A percentile compares a stretch with the other conserved stretches of the same genome.
Conservation (phyloP, 108 stramenopile species). For the Nitzschia sp. region DNA sequence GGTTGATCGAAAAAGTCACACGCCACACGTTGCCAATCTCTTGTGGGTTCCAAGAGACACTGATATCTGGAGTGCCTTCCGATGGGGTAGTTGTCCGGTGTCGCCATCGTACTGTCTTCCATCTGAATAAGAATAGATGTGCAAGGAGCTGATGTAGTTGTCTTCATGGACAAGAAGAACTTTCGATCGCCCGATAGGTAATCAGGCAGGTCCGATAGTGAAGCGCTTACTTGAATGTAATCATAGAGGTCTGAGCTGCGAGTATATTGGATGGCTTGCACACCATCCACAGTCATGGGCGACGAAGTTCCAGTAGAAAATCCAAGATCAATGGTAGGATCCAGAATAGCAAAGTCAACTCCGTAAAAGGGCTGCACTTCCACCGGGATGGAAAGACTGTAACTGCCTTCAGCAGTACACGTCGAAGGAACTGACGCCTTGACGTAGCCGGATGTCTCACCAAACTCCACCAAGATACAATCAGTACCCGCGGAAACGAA, state of each 20-base stretch:
- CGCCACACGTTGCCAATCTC: conserved; percentile 13
- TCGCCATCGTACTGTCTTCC: background rate
- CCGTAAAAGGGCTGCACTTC: conserved; percentile 4
- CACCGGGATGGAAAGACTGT: background rate
- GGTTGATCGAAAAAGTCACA: conserved; percentile 14
- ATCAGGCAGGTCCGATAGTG: background rate
- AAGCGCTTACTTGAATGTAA: background rate
- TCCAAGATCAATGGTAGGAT: background rate
- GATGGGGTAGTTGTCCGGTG: background rate
- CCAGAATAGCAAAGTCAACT: background rate
- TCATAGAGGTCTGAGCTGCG: background rate
- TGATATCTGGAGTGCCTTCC: conserved; percentile 14
- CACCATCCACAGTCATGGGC: background rate
- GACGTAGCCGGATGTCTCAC: conserved; percentile 7
- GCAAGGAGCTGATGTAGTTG: conserved; percentile 19
- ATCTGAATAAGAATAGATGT: conserved; percentile 15
- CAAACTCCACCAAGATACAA: conserved; percentile 36
- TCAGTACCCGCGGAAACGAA: conserved; percentile 9
- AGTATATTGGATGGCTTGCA: background rate
- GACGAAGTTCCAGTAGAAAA: background rate
- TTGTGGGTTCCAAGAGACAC: background rate
- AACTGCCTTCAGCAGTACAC: background rate
- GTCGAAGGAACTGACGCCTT: background rate
- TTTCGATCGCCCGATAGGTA: background rate
- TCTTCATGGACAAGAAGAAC: background rate